Conservation (phyloP, 2,329 filamentous ascomycete genomes). For the Epichloe hybrida region DNA sequence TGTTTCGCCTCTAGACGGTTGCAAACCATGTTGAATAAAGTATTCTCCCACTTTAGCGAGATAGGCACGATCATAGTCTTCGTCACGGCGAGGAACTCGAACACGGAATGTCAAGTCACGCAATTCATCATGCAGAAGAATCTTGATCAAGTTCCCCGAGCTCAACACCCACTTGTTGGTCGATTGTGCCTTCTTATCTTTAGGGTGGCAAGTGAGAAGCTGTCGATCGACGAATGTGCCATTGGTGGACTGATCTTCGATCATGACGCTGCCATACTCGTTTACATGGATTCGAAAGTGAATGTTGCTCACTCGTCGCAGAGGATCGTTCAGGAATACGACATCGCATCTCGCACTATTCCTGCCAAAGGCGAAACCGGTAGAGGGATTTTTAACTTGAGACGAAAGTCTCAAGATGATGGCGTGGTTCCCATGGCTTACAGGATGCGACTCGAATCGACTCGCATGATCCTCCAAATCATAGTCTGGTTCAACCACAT, state of each 20-base stretch:
- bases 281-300: constrained; percentile 94
- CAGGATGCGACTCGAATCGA: constrained; percentile 30
- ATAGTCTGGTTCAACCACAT: constrained; percentile 38
- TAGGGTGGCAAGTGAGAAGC: constrained; percentile 39
- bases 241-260: constrained; percentile 92
- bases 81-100: constrained; percentile 65
- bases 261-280: constrained; percentile 72
- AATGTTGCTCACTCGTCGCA: constrained; percentile 74
- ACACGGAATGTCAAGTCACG: constrained; percentile 69
- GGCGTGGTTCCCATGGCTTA: constrained; percentile 45
- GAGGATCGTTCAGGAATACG: constrained; percentile 49
- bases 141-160: constrained; percentile 59
- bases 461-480: constrained; percentile 35
- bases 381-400: constrained; percentile 47
- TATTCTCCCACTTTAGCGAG: constrained; percentile 56
- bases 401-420: constrained; percentile 73
- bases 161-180: constrained; percentile 45
- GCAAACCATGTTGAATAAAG: constrained; percentile 29
- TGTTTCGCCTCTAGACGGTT: constrained; percentile 32
- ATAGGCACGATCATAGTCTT: constrained; percentile 51
- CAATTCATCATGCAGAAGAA: constrained; percentile 40
- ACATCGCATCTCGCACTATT: constrained; percentile 61
- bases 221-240: constrained; percentile 74
- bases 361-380: constrained; percentile 80
- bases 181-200: constrained; percentile 17